Conservation (phyloP, 2,329 filamentous ascomycete species). For the Penicillium sp. region DNA sequence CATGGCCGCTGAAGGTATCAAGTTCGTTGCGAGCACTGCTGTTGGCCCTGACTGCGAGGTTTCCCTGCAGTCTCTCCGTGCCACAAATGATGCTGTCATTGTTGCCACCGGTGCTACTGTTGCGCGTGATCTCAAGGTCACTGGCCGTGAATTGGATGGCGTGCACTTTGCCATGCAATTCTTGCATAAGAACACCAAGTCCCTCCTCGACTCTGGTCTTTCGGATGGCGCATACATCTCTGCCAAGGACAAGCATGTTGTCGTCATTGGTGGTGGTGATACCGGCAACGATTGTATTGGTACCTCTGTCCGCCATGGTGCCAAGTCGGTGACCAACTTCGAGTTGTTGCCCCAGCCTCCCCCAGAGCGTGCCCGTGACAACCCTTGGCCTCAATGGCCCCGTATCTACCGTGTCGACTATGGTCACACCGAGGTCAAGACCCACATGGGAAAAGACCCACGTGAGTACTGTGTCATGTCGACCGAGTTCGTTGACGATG, state of each 20-base stretch:
- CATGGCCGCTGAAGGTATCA: constrained; percentile 84
- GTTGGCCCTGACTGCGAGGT: constrained; percentile 73
- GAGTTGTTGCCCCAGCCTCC: constrained; percentile 92
- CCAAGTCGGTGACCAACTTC: constrained; percentile 95
- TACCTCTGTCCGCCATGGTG: constrained; percentile 91
- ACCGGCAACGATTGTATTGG: constrained; percentile 98
- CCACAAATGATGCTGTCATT: constrained; percentile 76
- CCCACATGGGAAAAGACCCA: constrained; percentile 93
- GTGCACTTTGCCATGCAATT: constrained; percentile 98
- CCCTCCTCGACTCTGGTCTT: constrained; percentile 86
- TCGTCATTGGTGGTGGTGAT: constrained; percentile 96
- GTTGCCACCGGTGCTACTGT: constrained; percentile 92
- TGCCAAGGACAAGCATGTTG: constrained; percentile 91
- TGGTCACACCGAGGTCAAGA: constrained; percentile 91
- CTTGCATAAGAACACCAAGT: constrained; percentile 96
- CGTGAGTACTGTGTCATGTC: constrained; percentile 99
- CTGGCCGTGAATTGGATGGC: constrained; percentile 81
- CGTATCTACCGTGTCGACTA: constrained; percentile 98
- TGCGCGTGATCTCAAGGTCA: constrained; percentile 86
- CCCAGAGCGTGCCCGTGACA: constrained; percentile 84
- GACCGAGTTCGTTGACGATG: constrained; percentile 91
- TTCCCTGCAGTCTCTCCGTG: constrained; percentile 69
- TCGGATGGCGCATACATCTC: constrained; percentile 84
- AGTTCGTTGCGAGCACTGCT: constrained; percentile 73
- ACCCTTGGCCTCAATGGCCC: constrained; percentile 98